Evolutionary conservation across 257 asterid species (phyloP), one percentile per base, ranked within the genome.

Genomic region (Lavandula angustifolia): DNA sequence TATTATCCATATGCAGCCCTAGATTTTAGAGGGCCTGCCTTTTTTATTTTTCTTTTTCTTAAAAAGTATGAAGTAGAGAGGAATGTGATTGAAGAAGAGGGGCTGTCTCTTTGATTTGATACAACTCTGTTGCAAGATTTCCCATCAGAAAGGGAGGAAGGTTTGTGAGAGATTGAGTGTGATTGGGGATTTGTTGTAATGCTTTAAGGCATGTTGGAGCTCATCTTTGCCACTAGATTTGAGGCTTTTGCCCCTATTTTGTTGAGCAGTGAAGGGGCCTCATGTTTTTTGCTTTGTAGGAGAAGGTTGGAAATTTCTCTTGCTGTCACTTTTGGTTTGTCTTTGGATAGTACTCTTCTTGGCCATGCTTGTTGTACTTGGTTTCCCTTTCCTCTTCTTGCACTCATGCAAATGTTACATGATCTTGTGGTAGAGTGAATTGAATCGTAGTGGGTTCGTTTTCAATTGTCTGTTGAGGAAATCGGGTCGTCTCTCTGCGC

Each of bases 11-110:
- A 60, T 74, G 87, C 82, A 79, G 57, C 81, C 83, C 91, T 68
- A 73, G 74, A 66, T 77, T 80, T 78, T 84, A 75, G 73, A 68
- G 89, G 83, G 80, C 58, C 57, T 71, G 85, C 77, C 77, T 66
- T 65, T 57, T 73, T 71, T 67, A 50, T 38, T 65, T 9, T 14
- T 47, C 35, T 31, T 63, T 18, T 62, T 38, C 9, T 66, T 66
- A 42, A 58, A 54, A 65, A 56, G 72, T 60, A 53, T 58, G 22
- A 4, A 37, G 61, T 37, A 37, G 42, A 3, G 27, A 55, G 56
- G 22, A 12, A 47, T 68, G 68, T 48, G 60, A 46, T 57, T 68
- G 66, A 64, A 52, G 57, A 58, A 72, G 42, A 64, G 60, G 54
- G 29, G 67, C 72, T 74, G 75, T 73, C 68, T 48, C 80, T 69